These are phyloP conservation scores for Chaetomiaceae sp. DNA, from an alignment of 2,329 filamentous ascomycete genomes.

Conservation along the genomic window DNA sequence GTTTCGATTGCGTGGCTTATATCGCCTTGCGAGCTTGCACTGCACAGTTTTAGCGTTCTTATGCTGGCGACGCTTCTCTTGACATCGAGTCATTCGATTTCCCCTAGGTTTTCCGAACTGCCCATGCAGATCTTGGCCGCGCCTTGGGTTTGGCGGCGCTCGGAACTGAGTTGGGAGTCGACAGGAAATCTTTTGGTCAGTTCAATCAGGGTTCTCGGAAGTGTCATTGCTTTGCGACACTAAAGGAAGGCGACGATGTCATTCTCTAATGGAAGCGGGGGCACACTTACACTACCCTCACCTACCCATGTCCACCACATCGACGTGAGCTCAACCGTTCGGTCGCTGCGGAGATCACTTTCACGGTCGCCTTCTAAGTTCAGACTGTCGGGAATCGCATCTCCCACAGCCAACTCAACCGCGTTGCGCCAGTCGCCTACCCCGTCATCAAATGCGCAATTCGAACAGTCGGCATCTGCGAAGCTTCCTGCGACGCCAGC, in stretches of 20 bases:
- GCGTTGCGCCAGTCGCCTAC: constrained; percentile 57
- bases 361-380: constrained; percentile 95
- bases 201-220: neutral
- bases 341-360: constrained; percentile 79
- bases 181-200: neutral
- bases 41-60: no score
- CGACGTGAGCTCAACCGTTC: constrained; percentile 70
- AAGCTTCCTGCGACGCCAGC: constrained; percentile 28
- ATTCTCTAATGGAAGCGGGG: constrained; percentile 59
- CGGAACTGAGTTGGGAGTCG: neutral
- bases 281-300: constrained; percentile 80
- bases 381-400: constrained; percentile 47
- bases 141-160: neutral
- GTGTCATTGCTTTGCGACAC: neutral
- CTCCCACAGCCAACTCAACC: constrained; percentile 46
- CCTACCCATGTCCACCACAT: constrained; percentile 79
- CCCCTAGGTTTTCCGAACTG: neutral
- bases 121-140: no score
- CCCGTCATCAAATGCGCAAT: constrained; percentile 47
- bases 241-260: constrained; percentile 43
- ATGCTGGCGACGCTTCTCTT: no score
- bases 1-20: no score
- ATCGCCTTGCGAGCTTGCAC: no score
- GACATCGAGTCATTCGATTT: constrained; percentile 11
- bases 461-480: constrained; percentile 32